Evolutionary conservation across 2,329 filamentous ascomycete species (phyloP), one percentile per base, ranked within the genome.

Genomic region (Cordyceps militaris): DNA sequence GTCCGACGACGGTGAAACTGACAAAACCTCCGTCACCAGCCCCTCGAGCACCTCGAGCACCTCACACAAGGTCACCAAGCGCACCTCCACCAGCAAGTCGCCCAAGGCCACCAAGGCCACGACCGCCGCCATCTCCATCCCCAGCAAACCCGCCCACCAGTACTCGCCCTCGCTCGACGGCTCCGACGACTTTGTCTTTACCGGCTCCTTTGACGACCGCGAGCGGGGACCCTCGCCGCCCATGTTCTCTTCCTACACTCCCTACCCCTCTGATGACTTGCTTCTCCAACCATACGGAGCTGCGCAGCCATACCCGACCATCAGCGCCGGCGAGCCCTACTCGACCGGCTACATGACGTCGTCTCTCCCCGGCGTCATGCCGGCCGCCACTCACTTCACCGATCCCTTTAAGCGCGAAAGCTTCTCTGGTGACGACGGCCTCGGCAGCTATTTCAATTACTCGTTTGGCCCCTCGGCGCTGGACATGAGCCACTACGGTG

Each of bases 181-280:
- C 56, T 77, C 81, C 49, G 86, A 91, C 66, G 85, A 90, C 63
- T 75, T 84, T 61, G 79, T 89, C 73, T 89, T 89, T 71, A 73
- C 78, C 32, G 77, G 69, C 30, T 47, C 65, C 57, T 84, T 86
- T 67, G 85, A 85, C 68, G 83, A 83, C 55, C 81, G 87, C 58
- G 85, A 88, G 64, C 76, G 86, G 58, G 89, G 87, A 38, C 82
- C 85, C 68, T 88, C 86, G 58, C 88, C 88, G 55, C 86, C 87
- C 57, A 83, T 87, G 52, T 86, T 87, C 66, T 74, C 76, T 56
- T 32, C 67, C 16, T 89, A 88, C 74, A 79, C 83, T 56, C 72
- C 83, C n/a, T 88, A 89, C 67, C 81, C 84, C 43, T 81, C 84
- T 23, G 86, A 89, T 61, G 82, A 85, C 67, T 76, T 85, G 63